A percentile compares a stretch with the other conserved stretches of the same genome.
phyloP scores from a whole-genome alignment of 2,329 filamentous ascomycete genomes.

The Bisporella sp. region DNA sequence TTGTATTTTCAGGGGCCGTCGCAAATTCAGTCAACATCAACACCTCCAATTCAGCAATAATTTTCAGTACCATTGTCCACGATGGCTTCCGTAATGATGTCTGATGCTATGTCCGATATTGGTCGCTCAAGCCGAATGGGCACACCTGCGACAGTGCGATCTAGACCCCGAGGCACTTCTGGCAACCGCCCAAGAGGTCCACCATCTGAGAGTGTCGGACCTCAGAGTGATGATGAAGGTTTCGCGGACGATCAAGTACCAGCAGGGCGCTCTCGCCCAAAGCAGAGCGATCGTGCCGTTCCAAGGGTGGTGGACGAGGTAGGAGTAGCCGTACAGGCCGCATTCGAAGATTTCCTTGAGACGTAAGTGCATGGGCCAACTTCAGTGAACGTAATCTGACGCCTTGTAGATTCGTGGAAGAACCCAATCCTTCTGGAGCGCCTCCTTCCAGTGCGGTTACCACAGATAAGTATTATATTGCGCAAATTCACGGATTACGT shows the following conservation, averaged over 20 bases:
- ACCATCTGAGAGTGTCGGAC: conserved; percentile 55
- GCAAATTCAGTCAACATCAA: conserved; percentile 9
- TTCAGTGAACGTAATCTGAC: conserved; percentile 9
- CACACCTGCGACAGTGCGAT: conserved; percentile 19
- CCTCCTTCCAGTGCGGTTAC: conserved; percentile 64
- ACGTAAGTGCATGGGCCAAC: conserved; percentile 44
- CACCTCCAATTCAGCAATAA: conserved; percentile 10
- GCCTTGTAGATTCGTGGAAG: conserved; percentile 54
- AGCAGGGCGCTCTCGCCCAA: conserved; percentile 38
- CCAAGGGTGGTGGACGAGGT: conserved; percentile 71
- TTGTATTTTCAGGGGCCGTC: too few species aligned
- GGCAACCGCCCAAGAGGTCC: conserved; percentile 33
- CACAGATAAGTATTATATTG: conserved; percentile 78
- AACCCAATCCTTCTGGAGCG: conserved; percentile 53
- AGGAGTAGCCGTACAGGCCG: conserved; percentile 65
- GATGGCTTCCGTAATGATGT: conserved; percentile 28
- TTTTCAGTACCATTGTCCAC: conserved; percentile 5
- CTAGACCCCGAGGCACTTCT: conserved; percentile 22
- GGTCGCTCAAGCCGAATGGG: conserved; percentile 17
- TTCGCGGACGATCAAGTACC: conserved; percentile 61
- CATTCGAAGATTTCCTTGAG: conserved; percentile 76
- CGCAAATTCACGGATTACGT: conserved; percentile 73
- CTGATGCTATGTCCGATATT: conserved; percentile 23
- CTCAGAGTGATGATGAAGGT: conserved; percentile 55
- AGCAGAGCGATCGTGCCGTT: conserved; percentile 43